Evolutionary conservation across 2,329 filamentous ascomycete species (phyloP), one percentile per base, ranked within the genome.

Genomic region (Pseudocercospora crystallina): DNA sequence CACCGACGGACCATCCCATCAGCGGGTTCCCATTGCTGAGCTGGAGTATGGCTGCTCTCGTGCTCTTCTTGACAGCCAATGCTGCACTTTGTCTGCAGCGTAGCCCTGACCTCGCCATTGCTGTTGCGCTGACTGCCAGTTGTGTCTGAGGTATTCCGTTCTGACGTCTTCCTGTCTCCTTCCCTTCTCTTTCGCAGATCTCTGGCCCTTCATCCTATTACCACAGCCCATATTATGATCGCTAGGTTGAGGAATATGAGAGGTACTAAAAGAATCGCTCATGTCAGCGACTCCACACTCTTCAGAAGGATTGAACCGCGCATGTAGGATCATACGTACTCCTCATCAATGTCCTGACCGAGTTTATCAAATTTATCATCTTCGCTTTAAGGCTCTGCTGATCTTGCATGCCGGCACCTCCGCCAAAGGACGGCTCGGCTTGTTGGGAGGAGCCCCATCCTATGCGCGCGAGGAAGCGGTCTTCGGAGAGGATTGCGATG

Each of bases 401-500:
- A 61, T 88, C 81, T 60, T 79, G 76, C 65, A 65, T 79, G 58
- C 84, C 75, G 61, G 84, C 76, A 61, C 89, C 89, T 59, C 85
- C 76, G 62, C 90, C 90, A 69, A 96, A 96, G 35, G 85, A 84
- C 1, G 89, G 86, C 61, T 96, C 90, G 37, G 51, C 32, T 20
- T 82, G 79, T 43, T 80, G 75, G 44, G 73, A 73, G 38, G 76
- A 75, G 45, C 80, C 91, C 80, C 92, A 91, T 67, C 91, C 91
- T 66, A 96, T 90, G 72, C 89, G 84, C 50, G 86, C 87, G 60
- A 96, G 87, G 72, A 96, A 96, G 56, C 90, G 87, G 74, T 96
- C 90, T 82, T 96, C 91, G 63, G 90, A 95, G 59, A 97, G 86
- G 67, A 96, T 84, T 58, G 91, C 90, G 68, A 97, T 86, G 60